Conservation (phyloP, 495 filamentous ascomycete species). For the Neurospora terricola region DNA sequence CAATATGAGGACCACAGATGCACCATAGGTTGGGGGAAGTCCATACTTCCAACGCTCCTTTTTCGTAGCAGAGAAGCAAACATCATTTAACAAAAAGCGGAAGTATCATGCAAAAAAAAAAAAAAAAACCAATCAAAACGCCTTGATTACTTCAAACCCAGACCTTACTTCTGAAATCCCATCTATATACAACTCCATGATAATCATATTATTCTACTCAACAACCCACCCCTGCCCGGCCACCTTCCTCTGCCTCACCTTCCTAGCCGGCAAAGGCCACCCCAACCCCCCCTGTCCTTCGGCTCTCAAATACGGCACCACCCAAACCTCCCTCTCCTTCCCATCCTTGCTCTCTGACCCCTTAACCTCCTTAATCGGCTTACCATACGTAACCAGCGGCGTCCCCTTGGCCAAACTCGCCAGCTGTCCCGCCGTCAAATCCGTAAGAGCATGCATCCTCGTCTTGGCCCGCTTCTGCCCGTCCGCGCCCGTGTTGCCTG, state of each 20-base stretch:
- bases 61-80: not conserved
- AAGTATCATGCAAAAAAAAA: not conserved
- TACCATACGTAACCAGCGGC: conserved; percentile 73
- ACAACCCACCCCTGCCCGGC: conserved; percentile 66
- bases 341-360: conserved; percentile 37
- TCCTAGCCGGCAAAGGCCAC: conserved; percentile 77
- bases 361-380: conserved; percentile 69
- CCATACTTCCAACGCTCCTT: not conserved
- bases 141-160: not conserved
- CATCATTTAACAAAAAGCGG: not conserved
- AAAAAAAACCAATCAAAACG: not conserved
- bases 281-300: conserved; percentile 51
- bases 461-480: conserved; percentile 57
- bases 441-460: conserved; percentile 79
- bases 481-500: conserved; percentile 37
- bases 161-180: not conserved
- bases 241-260: conserved; percentile 70
- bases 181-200: not conserved
- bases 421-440: conserved; percentile 65
- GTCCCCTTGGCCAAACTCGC: conserved; percentile 74
- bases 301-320: conserved; percentile 64
- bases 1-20: not conserved
- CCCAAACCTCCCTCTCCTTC: conserved; percentile 65
- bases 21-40: not conserved
- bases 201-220: conserved; percentile 9